Percentiles rank a stretch among this genome's conserved stretches.
Evolutionary conservation across 192 early-diverging fungal species (phyloP).

Genomic region (Linnemannia exigua): DNA sequence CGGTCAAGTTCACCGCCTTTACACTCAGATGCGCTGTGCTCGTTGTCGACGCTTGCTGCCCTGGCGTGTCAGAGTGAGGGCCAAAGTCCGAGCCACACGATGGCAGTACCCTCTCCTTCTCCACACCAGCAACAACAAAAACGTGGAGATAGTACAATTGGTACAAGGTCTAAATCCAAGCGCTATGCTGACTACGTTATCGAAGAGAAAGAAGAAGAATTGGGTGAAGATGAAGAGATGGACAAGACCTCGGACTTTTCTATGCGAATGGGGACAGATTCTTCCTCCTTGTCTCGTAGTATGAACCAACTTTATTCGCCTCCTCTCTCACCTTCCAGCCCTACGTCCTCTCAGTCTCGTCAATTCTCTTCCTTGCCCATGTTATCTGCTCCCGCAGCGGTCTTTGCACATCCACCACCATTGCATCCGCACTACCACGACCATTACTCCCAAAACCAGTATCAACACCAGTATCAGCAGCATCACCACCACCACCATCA

Average conservation of each 20-base stretch:
- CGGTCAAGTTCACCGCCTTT: conserved; percentile 7
- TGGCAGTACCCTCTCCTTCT: conserved; percentile 15
- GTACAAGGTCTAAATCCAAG: background rate
- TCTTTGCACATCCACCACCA: background rate
- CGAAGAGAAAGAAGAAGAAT: background rate
- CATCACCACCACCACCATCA: background rate
- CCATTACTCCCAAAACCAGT: background rate
- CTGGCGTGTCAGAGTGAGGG: conserved; percentile 6
- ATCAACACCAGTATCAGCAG: background rate
- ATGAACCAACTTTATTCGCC: conserved; percentile 17
- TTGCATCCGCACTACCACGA: background rate
- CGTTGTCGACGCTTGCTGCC: conserved; percentile 18
- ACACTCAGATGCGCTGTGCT: background rate
- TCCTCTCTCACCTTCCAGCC: conserved; percentile 23
- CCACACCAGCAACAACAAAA: conserved; percentile 5
- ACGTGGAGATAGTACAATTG: background rate
- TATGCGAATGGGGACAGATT: background rate
- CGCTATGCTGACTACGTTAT: too few relatives aligned
- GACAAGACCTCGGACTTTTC: background rate
- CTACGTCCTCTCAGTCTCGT: background rate
- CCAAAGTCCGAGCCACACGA: background rate
- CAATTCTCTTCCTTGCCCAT: background rate
- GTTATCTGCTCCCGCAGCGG: background rate
- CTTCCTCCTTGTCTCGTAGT: too few relatives aligned
- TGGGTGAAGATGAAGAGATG: background rate